Conservation (phyloP, 1,284 basidiomycete species). For the Trametes versicolor region DNA sequence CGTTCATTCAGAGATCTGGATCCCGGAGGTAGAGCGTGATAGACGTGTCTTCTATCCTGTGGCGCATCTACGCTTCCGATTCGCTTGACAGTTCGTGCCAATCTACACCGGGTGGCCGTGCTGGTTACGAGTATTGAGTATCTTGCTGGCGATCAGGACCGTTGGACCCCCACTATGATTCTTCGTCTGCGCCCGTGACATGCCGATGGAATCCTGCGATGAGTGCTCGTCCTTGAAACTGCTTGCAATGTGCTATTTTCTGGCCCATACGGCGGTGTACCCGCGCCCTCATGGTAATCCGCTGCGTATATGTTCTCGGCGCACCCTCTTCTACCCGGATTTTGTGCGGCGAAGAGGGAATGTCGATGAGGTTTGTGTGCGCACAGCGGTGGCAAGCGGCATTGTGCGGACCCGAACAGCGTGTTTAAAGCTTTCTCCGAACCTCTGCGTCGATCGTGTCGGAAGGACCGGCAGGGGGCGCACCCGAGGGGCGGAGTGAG, state of each 20-base stretch:
- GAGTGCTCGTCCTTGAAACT: no score
- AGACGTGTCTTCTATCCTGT: background rate
- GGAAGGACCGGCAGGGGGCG: background rate
- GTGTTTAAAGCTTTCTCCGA: background rate
- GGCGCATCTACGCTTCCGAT: background rate
- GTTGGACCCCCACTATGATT: no score
- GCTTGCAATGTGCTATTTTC: no score
- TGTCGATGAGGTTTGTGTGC: background rate
- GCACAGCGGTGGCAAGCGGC: background rate
- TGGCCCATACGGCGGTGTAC: no score
- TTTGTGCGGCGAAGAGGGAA: no score
- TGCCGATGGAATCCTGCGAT: no score
- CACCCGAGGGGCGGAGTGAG: background rate
- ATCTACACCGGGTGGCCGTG: no score
- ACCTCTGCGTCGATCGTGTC: background rate
- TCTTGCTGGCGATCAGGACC: no score
- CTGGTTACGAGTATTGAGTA: no score
- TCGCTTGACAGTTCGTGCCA: background rate
- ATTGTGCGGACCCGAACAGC: background rate
- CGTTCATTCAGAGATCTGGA: background rate
- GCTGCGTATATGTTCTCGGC: no score
- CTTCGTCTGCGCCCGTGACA: no score
- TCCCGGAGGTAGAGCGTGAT: background rate
- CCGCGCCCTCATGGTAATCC: no score
- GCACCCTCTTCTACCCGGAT: background rate